Percentiles rank a stretch among this genome's conserved stretches.
phyloP scores from a whole-genome alignment of 1,284 basidiomycete species.

The Ustilago esculenta region DNA sequence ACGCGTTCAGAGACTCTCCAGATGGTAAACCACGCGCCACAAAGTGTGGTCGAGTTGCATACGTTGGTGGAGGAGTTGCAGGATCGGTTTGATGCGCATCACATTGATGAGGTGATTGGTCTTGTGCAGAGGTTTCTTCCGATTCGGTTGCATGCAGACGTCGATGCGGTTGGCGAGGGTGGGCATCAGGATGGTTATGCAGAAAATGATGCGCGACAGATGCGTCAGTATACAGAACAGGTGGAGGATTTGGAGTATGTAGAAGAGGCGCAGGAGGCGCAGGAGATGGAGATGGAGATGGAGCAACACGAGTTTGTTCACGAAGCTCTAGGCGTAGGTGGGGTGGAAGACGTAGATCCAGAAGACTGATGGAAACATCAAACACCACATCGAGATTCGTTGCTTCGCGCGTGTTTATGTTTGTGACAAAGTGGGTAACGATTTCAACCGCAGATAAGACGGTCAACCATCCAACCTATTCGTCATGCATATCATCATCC shows the following conservation, averaged over 20 bases:
- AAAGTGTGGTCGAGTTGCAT: slow-evolving; percentile 83
- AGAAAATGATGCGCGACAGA: slow-evolving; percentile 10
- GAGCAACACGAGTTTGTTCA: slow-evolving; percentile 57
- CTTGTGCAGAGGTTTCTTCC: slow-evolving; percentile 71
- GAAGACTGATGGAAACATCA: slow-evolving; percentile 56
- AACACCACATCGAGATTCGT: too few species aligned
- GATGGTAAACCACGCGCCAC: slow-evolving; percentile 86
- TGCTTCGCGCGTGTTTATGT: too few species aligned
- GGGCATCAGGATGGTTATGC: too few species aligned
- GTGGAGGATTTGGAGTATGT: slow-evolving; percentile 55
- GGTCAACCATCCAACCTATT: too few species aligned
- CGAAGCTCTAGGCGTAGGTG: slow-evolving; percentile 34
- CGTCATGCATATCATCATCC: slow-evolving; percentile 37
- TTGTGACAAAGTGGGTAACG: too few species aligned
- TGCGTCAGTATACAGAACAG: slow-evolving; percentile 34
- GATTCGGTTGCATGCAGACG: too few species aligned
- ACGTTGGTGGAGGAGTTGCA: slow-evolving; percentile 91
- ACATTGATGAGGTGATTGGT: slow-evolving; percentile 77
- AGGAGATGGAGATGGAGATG: slow-evolving; percentile 60
- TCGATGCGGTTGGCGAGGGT: too few species aligned
- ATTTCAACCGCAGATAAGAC: too few species aligned
- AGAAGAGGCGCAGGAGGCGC: slow-evolving; percentile 50
- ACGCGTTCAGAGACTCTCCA: slow-evolving; percentile 92
- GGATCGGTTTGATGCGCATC: slow-evolving; percentile 74
- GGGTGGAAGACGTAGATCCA: slow-evolving; percentile 67